Evolutionary conservation across 768 basidiomycete species (phyloP), one percentile per base, ranked within the genome.

Genomic region (Tulasnella sp.): DNA sequence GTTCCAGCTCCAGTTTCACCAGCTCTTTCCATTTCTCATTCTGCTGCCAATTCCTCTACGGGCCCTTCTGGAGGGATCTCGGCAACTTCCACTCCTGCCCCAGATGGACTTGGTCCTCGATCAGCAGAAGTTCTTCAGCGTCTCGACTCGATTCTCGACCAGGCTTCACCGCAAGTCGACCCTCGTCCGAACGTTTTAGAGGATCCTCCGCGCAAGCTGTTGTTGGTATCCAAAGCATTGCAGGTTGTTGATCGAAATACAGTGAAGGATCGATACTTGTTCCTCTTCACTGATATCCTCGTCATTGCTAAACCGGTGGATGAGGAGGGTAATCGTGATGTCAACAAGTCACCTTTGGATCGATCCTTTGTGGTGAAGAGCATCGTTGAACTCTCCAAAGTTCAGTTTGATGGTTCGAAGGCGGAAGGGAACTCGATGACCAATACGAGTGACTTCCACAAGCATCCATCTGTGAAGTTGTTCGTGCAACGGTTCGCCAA

Each of bases 271-370:
- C 81, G 95, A 9, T 88, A 89, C 68, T 75, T 98, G 8, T 92
- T 98, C 70, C 74, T 98, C n/a, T 99, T 99, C 74, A 89, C 71
- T 64, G 95, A 99, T 64, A 76, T 98, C 47, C 76, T 98, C 48
- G 75, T 98, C 64, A 77, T 98, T 57, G 83, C 92, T 34, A 98
- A 98, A 64, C 91, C 91, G 10, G 72, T 91, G 53, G 80, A 83
- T 37, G 63, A 66, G 15, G 57, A 63, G 6, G 61, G n/a, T 34
- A 25, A 22, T 13, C 41, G 43, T 2, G 66, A 73, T 51, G 76
- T 77, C 50, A 76, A 77, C 20, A 67, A 71, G 49, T 69, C 70
- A 2, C 64, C 71, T 16, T 62, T 73, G 46, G 89, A 91, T 58
- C 74, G 81, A 60, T 79, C 78, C 62, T 93, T 86, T 62, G 68